Conservation (phyloP, 371 early-diverging fungal species). For the Mortierella sp. region DNA sequence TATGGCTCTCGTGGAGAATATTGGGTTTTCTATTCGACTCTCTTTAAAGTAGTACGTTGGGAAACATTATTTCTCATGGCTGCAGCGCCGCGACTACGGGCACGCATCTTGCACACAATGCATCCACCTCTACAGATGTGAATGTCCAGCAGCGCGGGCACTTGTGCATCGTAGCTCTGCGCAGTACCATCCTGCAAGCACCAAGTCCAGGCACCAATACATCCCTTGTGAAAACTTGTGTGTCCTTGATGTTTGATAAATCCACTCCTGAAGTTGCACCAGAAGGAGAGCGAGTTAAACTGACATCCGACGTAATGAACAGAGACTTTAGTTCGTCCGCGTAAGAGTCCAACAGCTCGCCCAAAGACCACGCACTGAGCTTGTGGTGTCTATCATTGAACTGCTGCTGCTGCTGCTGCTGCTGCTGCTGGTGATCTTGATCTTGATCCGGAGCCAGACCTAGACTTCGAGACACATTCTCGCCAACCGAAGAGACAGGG, state of each 20-base stretch:
- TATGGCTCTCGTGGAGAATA: too few species aligned
- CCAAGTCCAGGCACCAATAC: conserved; percentile 17
- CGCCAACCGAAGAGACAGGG: too few species aligned
- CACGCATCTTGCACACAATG: too few species aligned
- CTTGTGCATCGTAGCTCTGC: conserved; percentile 29
- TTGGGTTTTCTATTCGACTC: too few species aligned
- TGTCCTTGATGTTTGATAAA: not conserved
- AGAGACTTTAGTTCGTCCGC: conserved; percentile 53
- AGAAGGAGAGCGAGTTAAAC: conserved; percentile 15
- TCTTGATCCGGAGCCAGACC: not conserved
- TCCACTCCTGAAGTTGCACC: not conserved
- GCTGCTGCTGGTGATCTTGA: not conserved
- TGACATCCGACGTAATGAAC: conserved; percentile 65
- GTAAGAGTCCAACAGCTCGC: conserved; percentile 47
- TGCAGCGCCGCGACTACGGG: too few species aligned
- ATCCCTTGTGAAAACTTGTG: conserved; percentile 11
- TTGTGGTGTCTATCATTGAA: not conserved
- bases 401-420: not conserved
- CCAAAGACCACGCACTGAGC: conserved; percentile 22
- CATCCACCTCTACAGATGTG: conserved; percentile 9
- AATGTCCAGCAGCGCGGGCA: conserved; percentile 55
- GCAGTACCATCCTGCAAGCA: conserved; percentile 25
- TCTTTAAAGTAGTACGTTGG: too few species aligned
- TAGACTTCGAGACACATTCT: not conserved
- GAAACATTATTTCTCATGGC: too few species aligned